Base-by-base conservation (phyloP, 495 filamentous ascomycete genomes). In the Chaetomidium leptoderma region DNA sequence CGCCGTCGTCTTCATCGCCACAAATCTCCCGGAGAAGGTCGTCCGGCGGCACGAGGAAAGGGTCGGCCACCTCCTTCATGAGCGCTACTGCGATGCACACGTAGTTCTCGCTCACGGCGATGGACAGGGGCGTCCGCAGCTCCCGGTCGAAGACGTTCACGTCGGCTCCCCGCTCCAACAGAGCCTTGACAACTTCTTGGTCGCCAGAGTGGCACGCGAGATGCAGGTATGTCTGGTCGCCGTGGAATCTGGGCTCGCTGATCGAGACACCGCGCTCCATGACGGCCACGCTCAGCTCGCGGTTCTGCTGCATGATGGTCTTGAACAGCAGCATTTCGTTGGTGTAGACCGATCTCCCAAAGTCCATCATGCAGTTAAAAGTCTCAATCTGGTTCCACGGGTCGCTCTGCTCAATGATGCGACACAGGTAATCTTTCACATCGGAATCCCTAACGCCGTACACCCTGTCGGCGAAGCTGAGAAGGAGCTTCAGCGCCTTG, bases 301-400 rank as follows among this genome's bases (percentile, higher is more conserved):
- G 30, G 55, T 67, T 67, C 40, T 58, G 56, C 23, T 55, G 50
- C 55, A 56, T 24, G 16, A 67, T 57, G 48, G 56, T 59, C 55
- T 57, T 60, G 54, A 62, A 52, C 14, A 67, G 46, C 6, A 67
- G 46, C 33, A 56, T 44, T 30, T 67, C 65, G 40, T 62, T 65
- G 1, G 59, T 58, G 39, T 62, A 64, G 29, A 65, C 57, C 5
- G 13, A 33, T 7, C 55, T 27, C 6, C 62, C 60, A 50, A 55
- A 63, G 26, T 63, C 51, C 57, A 67, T 57, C 30, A 64, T 46
- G 44, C 45, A 44, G 24, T 57, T 43, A 36, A 67, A 61, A 17
- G 65, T 67, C n/a, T 67, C 65, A 17, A 61, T 54, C 45, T 67
- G 62, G 52, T 63, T 63, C 62, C 62, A 62, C 2, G 64, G 58